These are phyloP conservation scores for Perilla frutescens DNA, from an alignment of 257 asterid genomes.

Conservation along the genomic window DNA sequence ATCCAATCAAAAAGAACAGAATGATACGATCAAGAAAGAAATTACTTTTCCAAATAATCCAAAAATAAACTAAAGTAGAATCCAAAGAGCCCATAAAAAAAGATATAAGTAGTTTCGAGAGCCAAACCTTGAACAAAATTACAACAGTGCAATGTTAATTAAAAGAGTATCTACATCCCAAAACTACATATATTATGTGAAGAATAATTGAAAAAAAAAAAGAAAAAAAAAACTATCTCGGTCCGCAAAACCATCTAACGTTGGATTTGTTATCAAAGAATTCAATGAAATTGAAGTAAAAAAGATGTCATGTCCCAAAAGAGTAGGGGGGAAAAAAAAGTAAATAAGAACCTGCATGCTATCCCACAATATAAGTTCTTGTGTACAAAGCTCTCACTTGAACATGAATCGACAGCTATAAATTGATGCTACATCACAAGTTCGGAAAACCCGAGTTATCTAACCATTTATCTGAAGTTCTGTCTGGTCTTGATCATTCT, in stretches of 20 bases:
- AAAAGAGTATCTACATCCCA: conserved; percentile 43
- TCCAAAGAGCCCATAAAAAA: conserved; percentile 12
- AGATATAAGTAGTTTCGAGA: conserved; percentile 7
- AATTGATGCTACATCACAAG: conserved; percentile 39
- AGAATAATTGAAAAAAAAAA: conserved; percentile 38
- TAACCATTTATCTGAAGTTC: conserved; percentile 59
- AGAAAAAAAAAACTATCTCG: conserved; percentile 15
- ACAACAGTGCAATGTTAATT: conserved; percentile 41
- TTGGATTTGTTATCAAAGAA: conserved; percentile 43
- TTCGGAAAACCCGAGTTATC: conserved; percentile 14
- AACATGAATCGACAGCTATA: conserved; percentile 46
- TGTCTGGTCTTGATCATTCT: conserved; percentile 93
- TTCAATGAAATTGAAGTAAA: conserved; percentile 36
- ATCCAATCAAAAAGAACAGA: not conserved
- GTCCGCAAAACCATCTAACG: conserved; percentile 45
- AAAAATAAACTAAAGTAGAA: not conserved
- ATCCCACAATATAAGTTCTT: conserved; percentile 48
- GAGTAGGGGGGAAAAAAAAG: not conserved
- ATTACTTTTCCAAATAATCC: not conserved
- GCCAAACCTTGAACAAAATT: conserved; percentile 36
- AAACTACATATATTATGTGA: conserved; percentile 46
- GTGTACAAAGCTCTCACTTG: conserved; percentile 47
- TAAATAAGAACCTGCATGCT: conserved; percentile 41
- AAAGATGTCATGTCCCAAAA: conserved; percentile 29
- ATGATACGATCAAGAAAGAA: not conserved